These are phyloP conservation scores for Rickenella mellea DNA, from an alignment of 768 basidiomycete species.

Conservation along the genomic window DNA sequence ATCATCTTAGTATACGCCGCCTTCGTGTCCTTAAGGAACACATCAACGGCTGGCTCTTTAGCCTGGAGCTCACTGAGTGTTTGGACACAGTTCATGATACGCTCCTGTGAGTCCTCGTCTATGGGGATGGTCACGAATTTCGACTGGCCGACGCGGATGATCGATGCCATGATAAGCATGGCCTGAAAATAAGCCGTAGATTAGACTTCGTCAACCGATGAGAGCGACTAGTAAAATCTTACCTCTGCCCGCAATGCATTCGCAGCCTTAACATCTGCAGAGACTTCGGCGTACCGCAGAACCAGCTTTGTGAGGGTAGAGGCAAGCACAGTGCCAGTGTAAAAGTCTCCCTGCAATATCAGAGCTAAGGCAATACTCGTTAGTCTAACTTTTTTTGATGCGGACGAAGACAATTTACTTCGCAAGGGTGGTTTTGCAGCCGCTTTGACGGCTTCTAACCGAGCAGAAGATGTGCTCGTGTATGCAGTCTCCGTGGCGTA, in stretches of 20 bases:
- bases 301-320: conserved; percentile 86
- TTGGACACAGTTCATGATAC: conserved; percentile 93
- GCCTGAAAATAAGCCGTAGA: conserved; percentile 33
- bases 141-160: conserved; percentile 95
- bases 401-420: conserved; percentile 34
- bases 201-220: background rate
- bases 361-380: conserved; percentile 40
- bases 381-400: background rate
- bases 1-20: conserved; percentile 93
- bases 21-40: conserved; percentile 82
- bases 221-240: conserved; percentile 6
- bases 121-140: conserved; percentile 92
- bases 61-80: conserved; percentile 75
- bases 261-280: conserved; percentile 40
- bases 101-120: conserved; percentile 95
- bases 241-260: conserved; percentile 87
- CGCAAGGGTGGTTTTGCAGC: conserved; percentile 87
- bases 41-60: conserved; percentile 47
- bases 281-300: conserved; percentile 53
- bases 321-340: conserved; percentile 88
- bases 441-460: conserved; percentile 74
- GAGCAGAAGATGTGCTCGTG: conserved; percentile 48
- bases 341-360: conserved; percentile 93
- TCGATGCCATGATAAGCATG: conserved; percentile 97
- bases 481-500: conserved; percentile 96